Evolutionary conservation across 331 rosid species (phyloP).

Genomic region (Stylosanthes scabra): DNA sequence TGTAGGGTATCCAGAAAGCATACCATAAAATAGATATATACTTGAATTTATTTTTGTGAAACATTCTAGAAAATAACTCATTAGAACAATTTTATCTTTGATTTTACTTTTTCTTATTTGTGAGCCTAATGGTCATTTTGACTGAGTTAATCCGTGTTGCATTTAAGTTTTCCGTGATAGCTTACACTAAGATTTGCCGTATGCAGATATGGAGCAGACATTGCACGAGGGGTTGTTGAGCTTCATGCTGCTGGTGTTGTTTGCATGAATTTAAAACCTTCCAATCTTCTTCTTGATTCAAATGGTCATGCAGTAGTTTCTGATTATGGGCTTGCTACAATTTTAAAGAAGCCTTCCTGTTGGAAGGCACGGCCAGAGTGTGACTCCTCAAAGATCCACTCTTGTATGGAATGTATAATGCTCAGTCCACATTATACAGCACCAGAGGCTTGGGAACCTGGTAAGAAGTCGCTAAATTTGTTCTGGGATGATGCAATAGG

Average conservation of each 20-base stretch:
- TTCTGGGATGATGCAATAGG: conserved; percentile 99
- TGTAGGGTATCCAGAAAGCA: conserved; percentile 7
- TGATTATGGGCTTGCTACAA: conserved; percentile 95
- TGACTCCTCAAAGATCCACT: conserved; percentile 83
- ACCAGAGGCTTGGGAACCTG: conserved; percentile 99
- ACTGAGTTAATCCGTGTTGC: conserved; percentile 14
- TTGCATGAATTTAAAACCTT: conserved; percentile 98
- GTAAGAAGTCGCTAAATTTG: conserved; percentile 80
- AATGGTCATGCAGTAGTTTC: conserved; percentile 93
- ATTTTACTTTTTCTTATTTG: conserved; percentile 32
- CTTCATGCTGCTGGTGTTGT: conserved; percentile 98
- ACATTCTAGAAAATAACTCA: conserved; percentile 24
- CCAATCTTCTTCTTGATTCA: conserved; percentile 93
- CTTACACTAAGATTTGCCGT: conserved; percentile 39
- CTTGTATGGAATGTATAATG: conserved; percentile 98
- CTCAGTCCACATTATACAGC: conserved; percentile 97
- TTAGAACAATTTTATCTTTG: conserved; percentile 7
- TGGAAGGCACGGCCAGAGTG: conserved; percentile 85
- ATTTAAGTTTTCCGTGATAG: conserved; percentile 10
- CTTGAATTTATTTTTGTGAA: conserved; percentile 21
- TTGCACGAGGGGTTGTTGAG: conserved; percentile 98
- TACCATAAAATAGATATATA: conserved; percentile 3
- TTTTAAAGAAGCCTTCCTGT: conserved; percentile 91
- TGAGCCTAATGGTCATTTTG: conserved; percentile 14
- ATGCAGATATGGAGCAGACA: conserved; percentile 94